Base-by-base conservation (phyloP, 2,329 filamentous ascomycete species). In the Colletotrichum sp. region DNA sequence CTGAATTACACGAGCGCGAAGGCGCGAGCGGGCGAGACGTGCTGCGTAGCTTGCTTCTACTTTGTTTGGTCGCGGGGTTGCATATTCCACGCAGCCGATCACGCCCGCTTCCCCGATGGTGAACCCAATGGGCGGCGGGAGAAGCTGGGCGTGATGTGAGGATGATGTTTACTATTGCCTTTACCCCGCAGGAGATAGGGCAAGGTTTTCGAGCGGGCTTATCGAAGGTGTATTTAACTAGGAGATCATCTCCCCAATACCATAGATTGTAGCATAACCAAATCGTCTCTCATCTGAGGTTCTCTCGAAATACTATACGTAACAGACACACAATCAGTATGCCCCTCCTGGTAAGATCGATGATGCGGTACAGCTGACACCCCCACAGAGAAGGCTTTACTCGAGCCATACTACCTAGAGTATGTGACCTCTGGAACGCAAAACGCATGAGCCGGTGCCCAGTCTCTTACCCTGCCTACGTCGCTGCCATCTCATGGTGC, bases 361-460 rank as follows among this genome's bases (percentile, higher is more conserved):
- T 69, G 26, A 60, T 49, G 64, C 44, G n/a, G 44, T 52, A 52
- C n/a, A 36, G 67, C 74, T 76, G 74, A 76, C 74, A 69, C 24
- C 6, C 15, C 15, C 2, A 39, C 71, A 76, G 74, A 26, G 26
- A 62, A 76, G 65, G 65, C 74, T 60, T 64, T n/a, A 28, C 21
- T 44, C 24, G 12, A 60, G 68, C 68, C 44, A 52, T 4, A 32
- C n/a, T 18, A 32, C 30, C 30, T 28, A 28, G 44, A 76, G 74
- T 76, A 76, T 76, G 74, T 76, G 59, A 70, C 67, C 30, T 49
- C 70, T 64, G 55, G 49, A n/a, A 44, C 30, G 59, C 16, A 68
- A 32, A 52, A 39, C 87, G 90, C 90, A 90, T 93, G 91, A 90
- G 90, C 91, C 91, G 91, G 91, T 93, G 91, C 87, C 85, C 81